Evolutionary conservation across 352 stramenopile species (phyloP).

Genomic region (Pythium rhizo-oryzae): DNA sequence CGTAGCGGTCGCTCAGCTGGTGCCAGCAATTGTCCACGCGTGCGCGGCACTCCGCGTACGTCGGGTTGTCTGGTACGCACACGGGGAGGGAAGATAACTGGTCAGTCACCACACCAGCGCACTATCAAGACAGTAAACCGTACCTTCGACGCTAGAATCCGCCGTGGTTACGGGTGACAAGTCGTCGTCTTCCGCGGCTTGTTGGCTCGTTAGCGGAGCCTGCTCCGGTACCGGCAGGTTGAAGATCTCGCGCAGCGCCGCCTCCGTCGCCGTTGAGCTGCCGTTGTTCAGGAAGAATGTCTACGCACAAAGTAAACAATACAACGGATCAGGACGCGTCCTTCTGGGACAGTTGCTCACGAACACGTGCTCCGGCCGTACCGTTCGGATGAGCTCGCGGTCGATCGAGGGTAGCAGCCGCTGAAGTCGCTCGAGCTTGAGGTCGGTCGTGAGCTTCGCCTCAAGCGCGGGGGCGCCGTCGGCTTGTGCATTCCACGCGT

Average conservation of each 20-base stretch:
- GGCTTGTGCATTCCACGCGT: constrained; percentile 29
- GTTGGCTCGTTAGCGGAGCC: constrained; percentile 13
- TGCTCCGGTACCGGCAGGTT: constrained; percentile 41
- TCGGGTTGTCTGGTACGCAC: constrained; percentile 34
- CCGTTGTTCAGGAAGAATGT: constrained; percentile 72
- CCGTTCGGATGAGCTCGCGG: constrained; percentile 56
- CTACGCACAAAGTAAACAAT: constrained; percentile 24
- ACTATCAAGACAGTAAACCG: not conserved
- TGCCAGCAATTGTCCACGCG: constrained; percentile 58
- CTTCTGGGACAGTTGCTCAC: too few species aligned
- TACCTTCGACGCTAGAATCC: constrained; percentile 23
- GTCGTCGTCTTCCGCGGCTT: constrained; percentile 28
- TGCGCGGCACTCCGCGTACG: constrained; percentile 49
- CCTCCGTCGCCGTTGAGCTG: constrained; percentile 69
- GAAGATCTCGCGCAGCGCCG: constrained; percentile 64
- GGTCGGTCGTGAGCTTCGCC: constrained; percentile 59
- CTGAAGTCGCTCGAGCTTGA: constrained; percentile 70
- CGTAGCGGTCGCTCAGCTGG: constrained; percentile 61
- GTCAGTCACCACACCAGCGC: not conserved
- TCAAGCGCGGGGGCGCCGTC: constrained; percentile 25
- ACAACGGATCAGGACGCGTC: too few species aligned
- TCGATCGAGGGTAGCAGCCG: constrained; percentile 59
- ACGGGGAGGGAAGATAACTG: too few species aligned
- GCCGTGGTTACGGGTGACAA: constrained; percentile 25
- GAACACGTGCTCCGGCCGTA: constrained; percentile 26